Evolutionary conservation across 1,284 basidiomycete species (phyloP).

Genomic region (Mycena sp.): DNA sequence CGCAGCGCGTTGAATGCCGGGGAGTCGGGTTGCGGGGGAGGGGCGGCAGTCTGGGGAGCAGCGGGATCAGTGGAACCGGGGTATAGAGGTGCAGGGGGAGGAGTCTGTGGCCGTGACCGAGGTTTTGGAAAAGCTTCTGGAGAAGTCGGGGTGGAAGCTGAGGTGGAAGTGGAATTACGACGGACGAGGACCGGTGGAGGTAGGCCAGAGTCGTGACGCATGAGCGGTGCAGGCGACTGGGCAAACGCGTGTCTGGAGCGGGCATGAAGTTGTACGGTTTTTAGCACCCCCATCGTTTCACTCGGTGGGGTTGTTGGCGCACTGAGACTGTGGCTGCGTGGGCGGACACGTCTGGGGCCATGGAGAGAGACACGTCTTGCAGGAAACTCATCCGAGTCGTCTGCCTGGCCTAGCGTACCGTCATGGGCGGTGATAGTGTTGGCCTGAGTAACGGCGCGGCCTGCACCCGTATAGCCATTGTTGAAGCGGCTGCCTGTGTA

Average conservation of each 20-base stretch:
- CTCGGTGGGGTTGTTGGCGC: constrained; percentile 52
- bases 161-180: constrained; percentile 56
- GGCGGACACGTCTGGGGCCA: constrained; percentile 48
- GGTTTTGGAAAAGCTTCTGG: constrained; percentile 30
- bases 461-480: constrained; percentile 57
- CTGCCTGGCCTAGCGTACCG: constrained; percentile 52
- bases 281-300: constrained; percentile 59
- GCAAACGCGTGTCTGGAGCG: constrained; percentile 66
- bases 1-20: constrained; percentile 33
- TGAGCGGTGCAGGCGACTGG: constrained; percentile 19
- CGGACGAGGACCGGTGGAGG: constrained; percentile 42
- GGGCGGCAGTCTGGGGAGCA: constrained; percentile 43
- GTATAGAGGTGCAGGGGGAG: background rate
- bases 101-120: constrained; percentile 24
- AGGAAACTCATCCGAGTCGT: constrained; percentile 65
- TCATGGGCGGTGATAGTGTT: constrained; percentile 66
- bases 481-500: constrained; percentile 77
- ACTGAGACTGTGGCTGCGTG: constrained; percentile 65
- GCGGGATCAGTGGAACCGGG: constrained; percentile 36
- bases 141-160: constrained; percentile 31
- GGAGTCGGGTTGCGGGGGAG: constrained; percentile 29
- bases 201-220: constrained; percentile 31
- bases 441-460: constrained; percentile 75
- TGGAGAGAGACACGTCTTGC: constrained; percentile 43
- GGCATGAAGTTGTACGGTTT: constrained; percentile 67